Evolutionary conservation across 257 asterid species (phyloP), one percentile per base, ranked within the genome.

Genomic region (Thymus mandschuricus): DNA sequence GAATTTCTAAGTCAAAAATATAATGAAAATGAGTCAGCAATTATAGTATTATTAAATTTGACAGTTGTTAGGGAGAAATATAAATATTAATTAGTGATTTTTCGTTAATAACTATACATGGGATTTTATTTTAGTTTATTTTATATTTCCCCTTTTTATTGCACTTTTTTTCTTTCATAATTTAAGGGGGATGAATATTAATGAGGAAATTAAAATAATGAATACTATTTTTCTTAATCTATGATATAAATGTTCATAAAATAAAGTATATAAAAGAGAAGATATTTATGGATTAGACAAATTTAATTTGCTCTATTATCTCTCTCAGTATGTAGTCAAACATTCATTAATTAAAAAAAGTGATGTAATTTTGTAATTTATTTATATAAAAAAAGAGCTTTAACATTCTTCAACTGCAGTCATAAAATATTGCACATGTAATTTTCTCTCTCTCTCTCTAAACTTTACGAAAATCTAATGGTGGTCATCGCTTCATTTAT

Each of bases 11-110:
- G 71, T 66, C 44, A 78, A 52, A 30, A 52, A 30, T 33, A 57
- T 69, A 41, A 48, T 43, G 29, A 69, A 44, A 62, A 67, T 33
- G 50, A 76, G 54, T 51, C 60, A 70, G 54, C 81, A 70, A 66
- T 44, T 4, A n/a, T 67, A 44, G 48, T 3, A 43, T 10, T 72
- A 71, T 70, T 78, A 57, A 75, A 62, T 78, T 73, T 69, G 75
- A 54, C 82, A 81, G 84, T 74, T 80, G 87, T 69, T 79, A 70
- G 41, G 35, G 15, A 27, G 55, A 71, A 49, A 41, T 1, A 27
- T 43, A 38, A 41, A 7, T 9, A 8, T 10, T 11, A 8, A 12
- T 69, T 46, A n/a, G 8, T 63, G 13, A 44, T 60, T 46, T 1
- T 46, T 1, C 33, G 46, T 57, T 70, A 30, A 64, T 7, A 68